Evolutionary conservation across 2,329 filamentous ascomycete species (phyloP).

Genomic region (Penicillium sp.): DNA sequence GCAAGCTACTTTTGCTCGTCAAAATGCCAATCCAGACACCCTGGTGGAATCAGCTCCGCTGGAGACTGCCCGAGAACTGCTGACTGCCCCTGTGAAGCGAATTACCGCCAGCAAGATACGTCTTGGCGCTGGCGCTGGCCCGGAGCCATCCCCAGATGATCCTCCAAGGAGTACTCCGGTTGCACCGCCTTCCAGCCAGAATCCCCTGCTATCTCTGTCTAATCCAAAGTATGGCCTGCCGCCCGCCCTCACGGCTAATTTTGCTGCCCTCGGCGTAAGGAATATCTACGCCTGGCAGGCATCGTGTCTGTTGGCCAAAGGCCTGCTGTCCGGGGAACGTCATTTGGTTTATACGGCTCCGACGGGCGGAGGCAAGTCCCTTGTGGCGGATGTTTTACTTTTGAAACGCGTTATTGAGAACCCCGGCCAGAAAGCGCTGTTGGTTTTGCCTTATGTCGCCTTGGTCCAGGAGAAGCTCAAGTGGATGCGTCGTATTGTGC

Average conservation of each 20-base stretch:
- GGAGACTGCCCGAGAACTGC: conserved; percentile 30
- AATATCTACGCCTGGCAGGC: conserved; percentile 78
- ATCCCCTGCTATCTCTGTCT: conserved; percentile 55
- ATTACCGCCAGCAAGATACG: conserved; percentile 44
- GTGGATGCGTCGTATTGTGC: conserved; percentile 66
- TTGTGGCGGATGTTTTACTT: conserved; percentile 70
- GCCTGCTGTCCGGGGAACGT: conserved; percentile 60
- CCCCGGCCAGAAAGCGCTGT: conserved; percentile 62
- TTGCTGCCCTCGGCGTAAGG: conserved; percentile 63
- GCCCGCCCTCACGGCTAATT: conserved; percentile 58
- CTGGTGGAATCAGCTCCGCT: conserved; percentile 18
- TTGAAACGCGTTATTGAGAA: conserved; percentile 65
- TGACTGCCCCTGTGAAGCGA: conserved; percentile 24
- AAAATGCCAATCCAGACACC: conserved; percentile 10
- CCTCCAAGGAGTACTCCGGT: conserved; percentile 48
- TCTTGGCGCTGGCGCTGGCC: conserved; percentile 24
- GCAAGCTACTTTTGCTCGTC: conserved; percentile 9
- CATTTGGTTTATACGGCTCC: conserved; percentile 78
- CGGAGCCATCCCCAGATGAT: conserved; percentile 8
- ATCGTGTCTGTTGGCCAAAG: conserved; percentile 65
- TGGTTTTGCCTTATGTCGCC: conserved; percentile 73
- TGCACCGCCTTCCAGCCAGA: conserved; percentile 40
- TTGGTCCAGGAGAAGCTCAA: conserved; percentile 75
- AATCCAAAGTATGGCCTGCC: conserved; percentile 64
- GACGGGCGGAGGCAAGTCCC: conserved; percentile 72